These are phyloP conservation scores for Echium plantagineum DNA, from an alignment of 257 asterid genomes.

Conservation along the genomic window DNA sequence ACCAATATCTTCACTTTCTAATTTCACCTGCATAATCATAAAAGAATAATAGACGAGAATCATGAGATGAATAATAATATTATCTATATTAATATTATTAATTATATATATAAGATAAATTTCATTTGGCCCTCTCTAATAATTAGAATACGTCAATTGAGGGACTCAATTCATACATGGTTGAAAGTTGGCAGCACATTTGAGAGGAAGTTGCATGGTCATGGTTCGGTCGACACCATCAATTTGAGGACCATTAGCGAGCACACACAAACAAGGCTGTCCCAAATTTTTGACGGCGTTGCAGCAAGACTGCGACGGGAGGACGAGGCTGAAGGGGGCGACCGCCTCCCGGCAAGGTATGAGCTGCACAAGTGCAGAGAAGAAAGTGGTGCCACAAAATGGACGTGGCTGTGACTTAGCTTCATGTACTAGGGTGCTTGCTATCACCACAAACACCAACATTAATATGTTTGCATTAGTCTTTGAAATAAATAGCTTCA, in stretches of 20 bases:
- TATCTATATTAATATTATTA: too few species aligned
- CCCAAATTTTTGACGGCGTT: constrained; percentile 77
- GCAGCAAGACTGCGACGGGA: constrained; percentile 75
- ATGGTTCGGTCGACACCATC: constrained; percentile 66
- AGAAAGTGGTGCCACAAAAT: constrained; percentile 56
- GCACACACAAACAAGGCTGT: constrained; percentile 82
- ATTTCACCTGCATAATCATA: too few species aligned
- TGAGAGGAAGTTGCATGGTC: constrained; percentile 81
- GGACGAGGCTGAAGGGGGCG: constrained; percentile 51
- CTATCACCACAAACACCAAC: constrained; percentile 19
- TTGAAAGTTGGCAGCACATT: constrained; percentile 73
- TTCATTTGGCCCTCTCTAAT: too few species aligned
- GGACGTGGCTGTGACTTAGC: constrained; percentile 19
- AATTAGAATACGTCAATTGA: too few species aligned
- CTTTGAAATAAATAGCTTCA: constrained; percentile 24
- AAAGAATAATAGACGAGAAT: too few species aligned
- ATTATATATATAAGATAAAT: too few species aligned
- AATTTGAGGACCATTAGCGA: constrained; percentile 88
- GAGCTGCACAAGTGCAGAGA: constrained; percentile 72
- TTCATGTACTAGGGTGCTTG: constrained; percentile 17
- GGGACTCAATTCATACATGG: constrained; percentile 31
- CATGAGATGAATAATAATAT: too few species aligned
- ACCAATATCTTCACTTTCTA: too few species aligned
- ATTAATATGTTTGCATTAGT: constrained; percentile 10
- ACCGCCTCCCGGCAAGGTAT: constrained; percentile 83